Evolutionary conservation across 805 yeast genomes (phyloP), one percentile per base, ranked within the genome.

Genomic region (Yarrowia sp.): DNA sequence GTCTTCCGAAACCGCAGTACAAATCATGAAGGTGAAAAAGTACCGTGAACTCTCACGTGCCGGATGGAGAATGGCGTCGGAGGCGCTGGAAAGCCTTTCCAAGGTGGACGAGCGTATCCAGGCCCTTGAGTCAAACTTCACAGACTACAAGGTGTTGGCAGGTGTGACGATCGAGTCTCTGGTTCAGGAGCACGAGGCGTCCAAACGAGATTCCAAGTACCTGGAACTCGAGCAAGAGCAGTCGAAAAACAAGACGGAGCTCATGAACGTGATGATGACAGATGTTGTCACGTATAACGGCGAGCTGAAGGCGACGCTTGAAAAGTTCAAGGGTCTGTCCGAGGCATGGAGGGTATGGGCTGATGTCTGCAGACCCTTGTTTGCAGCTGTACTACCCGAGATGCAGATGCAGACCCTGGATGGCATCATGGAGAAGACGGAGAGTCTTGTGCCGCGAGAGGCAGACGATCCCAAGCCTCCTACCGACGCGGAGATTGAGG

Each of bases 51-150:
- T 43, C 51, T 33, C 64, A 4, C 32, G 43, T 14, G 64, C 64
- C 5, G 64, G 64, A 14, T 58, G 64, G 64, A 36, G 45, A 36
- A 13, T 58, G 51, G 64, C 64, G 6, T 43, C 64, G 33, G 64
- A 58, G 41, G 64, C 64, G 10, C 41, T 44, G 35, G 51, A 58
- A 15, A 58, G 51, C 42, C 51, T 58, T 14, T 18, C 50, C 33
- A 36, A 43, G 35, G 41, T 58, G 11, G 51, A 43, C 15, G 42
- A 9, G 10, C 32, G 35, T 4, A 22, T 58, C 18, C 14, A 18
- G 51, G 33, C 5, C 1, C 32, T 43, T 8, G 43, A 43, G 28
- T 2, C 8, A 18, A 43, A 18, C 13, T 33, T 43, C 22, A 9
- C 32, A 8, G 22, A 33, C 50, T 44, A 43, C 51, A 33, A 33